Evolutionary conservation across 805 yeast genomes (phyloP), one percentile per base, ranked within the genome.

Genomic region (Ascoidea rubescens): DNA sequence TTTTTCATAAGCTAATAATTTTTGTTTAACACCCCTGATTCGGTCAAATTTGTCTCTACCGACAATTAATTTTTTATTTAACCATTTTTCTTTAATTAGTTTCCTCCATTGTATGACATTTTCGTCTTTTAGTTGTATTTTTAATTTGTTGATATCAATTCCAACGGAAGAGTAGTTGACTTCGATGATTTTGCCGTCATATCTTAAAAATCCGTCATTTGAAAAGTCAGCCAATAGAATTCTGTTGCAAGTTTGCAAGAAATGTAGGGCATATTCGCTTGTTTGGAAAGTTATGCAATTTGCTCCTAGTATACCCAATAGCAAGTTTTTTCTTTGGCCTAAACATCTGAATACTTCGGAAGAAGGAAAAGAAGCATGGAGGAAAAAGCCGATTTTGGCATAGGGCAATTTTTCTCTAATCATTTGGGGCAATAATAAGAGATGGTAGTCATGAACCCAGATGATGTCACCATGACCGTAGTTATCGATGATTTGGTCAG

Each of bases 321-420:
- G 72, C 50, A 93, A 70, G 61, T 86, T 84, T 53, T 80, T 74
- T 58, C 99, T 77, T 66, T 86, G 86, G 45, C 96, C 82, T 43
- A 95, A 67, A 58, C 96, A 86, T 56, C 97, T 76, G 69, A 93
- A 88, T 65, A 90, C 89, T 67, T 93, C 99, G 16, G 89, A 82
- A 31, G 96, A 82, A 10, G 97, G 96, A 74, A 91, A 90, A n/a
- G 97, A 96, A 2, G 87, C 77, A 65, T 90, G 96, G 57, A 90
- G 67, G 66, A 78, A 89, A 51, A 86, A 78, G 12, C 91, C 93
- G 57, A 90, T 84, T 55, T 72, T 71, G 5, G 87, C 85, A 53
- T 82, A 78, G 2, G 87, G 87, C 50, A 84, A 72, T 60, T 77
- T 79, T 84, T 83, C 81, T 58, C 96, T 75, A 57, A 90, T 68